Conservation (phyloP, 768 basidiomycete genomes). For the Mycena epipterygia region DNA sequence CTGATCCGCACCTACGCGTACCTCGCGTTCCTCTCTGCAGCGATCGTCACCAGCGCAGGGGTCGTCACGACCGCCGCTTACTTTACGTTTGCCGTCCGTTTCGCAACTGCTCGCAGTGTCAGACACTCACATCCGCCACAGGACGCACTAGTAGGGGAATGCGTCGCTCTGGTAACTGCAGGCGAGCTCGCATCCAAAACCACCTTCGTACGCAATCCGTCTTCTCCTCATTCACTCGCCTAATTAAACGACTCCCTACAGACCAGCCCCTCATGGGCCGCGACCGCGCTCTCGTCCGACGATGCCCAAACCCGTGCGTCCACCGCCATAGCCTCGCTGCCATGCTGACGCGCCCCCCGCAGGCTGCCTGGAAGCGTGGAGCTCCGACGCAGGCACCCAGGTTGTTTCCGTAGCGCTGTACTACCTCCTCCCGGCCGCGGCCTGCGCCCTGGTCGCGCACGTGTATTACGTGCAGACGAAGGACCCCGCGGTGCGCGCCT, state of each 20-base stretch:
- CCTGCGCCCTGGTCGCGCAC: neutral
- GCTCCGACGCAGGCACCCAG: constrained; percentile 52
- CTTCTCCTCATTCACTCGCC: neutral
- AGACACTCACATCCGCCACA: constrained; percentile 22
- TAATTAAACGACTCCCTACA: constrained; percentile 39
- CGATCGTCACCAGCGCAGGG: constrained; percentile 52
- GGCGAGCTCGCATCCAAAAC: constrained; percentile 53
- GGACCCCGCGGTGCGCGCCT: neutral
- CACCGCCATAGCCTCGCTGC: neutral
- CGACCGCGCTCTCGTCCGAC: constrained; percentile 33
- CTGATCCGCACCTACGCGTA: constrained; percentile 40
- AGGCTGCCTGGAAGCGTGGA: constrained; percentile 58
- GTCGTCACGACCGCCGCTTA: constrained; percentile 54
- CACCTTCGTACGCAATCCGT: constrained; percentile 48
- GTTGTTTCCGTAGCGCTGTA: constrained; percentile 54
- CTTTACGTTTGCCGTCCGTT: constrained; percentile 54
- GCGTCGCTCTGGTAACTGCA: constrained; percentile 48
- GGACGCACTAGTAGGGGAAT: constrained; percentile 56
- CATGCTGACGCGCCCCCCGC: neutral
- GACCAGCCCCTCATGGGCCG: constrained; percentile 48
- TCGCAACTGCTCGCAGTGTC: neutral
- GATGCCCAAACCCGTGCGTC: constrained; percentile 54
- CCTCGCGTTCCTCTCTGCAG: constrained; percentile 49
- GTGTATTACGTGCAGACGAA: neutral
- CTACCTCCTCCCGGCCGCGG: constrained; percentile 8